phyloP scores from a whole-genome alignment of 371 early-diverging fungal genomes.

The Capillidium rhysosporum region DNA sequence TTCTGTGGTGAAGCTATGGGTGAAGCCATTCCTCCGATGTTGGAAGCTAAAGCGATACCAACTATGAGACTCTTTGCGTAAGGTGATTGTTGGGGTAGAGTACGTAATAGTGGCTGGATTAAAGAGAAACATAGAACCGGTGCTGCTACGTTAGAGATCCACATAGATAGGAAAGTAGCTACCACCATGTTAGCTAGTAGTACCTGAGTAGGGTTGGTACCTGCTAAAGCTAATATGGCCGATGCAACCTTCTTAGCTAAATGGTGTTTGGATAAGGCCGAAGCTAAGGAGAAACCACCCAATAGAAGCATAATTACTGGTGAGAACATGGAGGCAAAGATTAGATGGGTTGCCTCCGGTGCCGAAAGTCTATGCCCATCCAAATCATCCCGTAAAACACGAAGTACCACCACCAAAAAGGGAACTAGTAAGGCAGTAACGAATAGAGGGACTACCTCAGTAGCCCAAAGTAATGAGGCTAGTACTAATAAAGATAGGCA shows the following conservation, averaged over 20 bases:
- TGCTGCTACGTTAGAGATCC: constrained; percentile 94
- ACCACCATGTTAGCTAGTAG: constrained; percentile 86
- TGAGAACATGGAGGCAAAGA: constrained; percentile 85
- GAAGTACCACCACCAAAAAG: constrained; percentile 57
- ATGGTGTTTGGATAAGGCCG: constrained; percentile 75
- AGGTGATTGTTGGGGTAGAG: constrained; percentile 36
- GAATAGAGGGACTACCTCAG: constrained; percentile 77
- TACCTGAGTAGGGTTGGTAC: constrained; percentile 58
- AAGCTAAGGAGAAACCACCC: constrained; percentile 91
- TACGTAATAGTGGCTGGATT: constrained; percentile 70
- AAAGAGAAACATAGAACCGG: constrained; percentile 92
- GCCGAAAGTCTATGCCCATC: constrained; percentile 28
- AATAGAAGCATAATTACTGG: constrained; percentile 89
- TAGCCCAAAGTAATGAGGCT: constrained; percentile 82
- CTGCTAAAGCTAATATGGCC: constrained; percentile 71
- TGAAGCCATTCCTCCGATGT: constrained; percentile 91
- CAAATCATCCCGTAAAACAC: constrained; percentile 51
- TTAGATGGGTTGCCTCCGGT: constrained; percentile 50
- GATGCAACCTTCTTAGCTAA: constrained; percentile 84
- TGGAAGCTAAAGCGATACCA: constrained; percentile 89
- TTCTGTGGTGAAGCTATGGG: constrained; percentile 96
- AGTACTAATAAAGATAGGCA: constrained; percentile 80
- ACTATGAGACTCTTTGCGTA: constrained; percentile 74
- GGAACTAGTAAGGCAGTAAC: constrained; percentile 83
- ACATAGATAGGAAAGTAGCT: constrained; percentile 87